Percentiles rank a stretch among this genome's conserved stretches.
phyloP scores from a whole-genome alignment of 805 yeast genomes.

The Candida nonsorbophila region DNA sequence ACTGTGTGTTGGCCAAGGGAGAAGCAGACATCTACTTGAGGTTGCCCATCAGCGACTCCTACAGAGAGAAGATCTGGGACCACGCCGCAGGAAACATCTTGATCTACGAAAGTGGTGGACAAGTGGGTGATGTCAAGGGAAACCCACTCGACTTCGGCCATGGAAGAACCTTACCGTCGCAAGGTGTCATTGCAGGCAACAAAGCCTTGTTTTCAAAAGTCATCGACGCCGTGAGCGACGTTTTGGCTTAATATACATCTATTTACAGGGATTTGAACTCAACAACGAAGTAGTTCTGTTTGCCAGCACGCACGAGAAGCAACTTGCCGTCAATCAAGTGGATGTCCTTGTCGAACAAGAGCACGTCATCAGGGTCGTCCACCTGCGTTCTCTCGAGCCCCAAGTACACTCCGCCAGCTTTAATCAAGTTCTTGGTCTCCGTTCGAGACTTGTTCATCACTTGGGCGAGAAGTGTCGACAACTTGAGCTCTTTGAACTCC shows the following conservation, averaged over 20 bases:
- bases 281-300: constrained; percentile 58
- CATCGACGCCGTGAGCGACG: constrained; percentile 39
- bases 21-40: constrained; percentile 90
- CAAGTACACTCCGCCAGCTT: constrained; percentile 66
- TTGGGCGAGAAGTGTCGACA: constrained; percentile 49
- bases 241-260: constrained; percentile 13
- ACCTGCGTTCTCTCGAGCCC: constrained; percentile 57
- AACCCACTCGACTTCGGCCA: constrained; percentile 69
- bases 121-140: constrained; percentile 81
- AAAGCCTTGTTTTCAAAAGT: constrained; percentile 44
- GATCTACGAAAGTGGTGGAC: constrained; percentile 87
- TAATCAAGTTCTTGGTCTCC: constrained; percentile 58
- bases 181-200: constrained; percentile 90
- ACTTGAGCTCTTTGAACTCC: constrained; percentile 29
- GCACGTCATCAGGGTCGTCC: constrained; percentile 41
- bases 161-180: constrained; percentile 76
- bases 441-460: constrained; percentile 46
- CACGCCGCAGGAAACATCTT: constrained; percentile 94
- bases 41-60: constrained; percentile 68
- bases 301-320: constrained; percentile 70
- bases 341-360: constrained; percentile 40
- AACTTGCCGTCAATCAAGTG: constrained; percentile 56
- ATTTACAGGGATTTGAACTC: constrained; percentile 30
- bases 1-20: constrained; percentile 86
- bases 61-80: constrained; percentile 96